phyloP scores from a whole-genome alignment of 805 yeast genomes.

The Dipodascus geniculatus region DNA sequence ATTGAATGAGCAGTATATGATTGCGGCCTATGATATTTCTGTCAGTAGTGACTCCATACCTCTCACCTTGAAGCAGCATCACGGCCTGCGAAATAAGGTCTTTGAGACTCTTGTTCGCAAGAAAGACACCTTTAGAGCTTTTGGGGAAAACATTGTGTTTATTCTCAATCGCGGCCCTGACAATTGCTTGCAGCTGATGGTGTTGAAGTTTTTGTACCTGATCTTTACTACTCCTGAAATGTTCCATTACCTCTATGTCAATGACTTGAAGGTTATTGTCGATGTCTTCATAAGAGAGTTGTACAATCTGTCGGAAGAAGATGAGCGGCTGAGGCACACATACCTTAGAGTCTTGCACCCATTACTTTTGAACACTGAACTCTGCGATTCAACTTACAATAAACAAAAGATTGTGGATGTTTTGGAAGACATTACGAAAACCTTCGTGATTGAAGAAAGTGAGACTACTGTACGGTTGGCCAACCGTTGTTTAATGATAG shows the following conservation, averaged over 20 bases:
- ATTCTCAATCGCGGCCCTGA: slow-evolving; percentile 68
- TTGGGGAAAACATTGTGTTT: slow-evolving; percentile 59
- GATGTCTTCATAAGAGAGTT: slow-evolving; percentile 78
- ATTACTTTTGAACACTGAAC: slow-evolving; percentile 52
- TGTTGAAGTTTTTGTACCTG: slow-evolving; percentile 64
- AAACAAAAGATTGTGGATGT: slow-evolving; percentile 39
- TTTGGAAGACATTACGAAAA: slow-evolving; percentile 33
- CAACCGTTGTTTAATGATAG: slow-evolving; percentile 15
- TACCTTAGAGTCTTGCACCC: slow-evolving; percentile 69
- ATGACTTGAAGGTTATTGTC: slow-evolving; percentile 72
- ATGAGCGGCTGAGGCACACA: slow-evolving; percentile 50
- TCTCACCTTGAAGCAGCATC: neutral
- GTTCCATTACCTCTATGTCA: slow-evolving; percentile 59
- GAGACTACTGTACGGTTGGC: slow-evolving; percentile 20
- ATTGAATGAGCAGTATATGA: slow-evolving; percentile 81
- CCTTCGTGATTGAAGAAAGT: slow-evolving; percentile 7
- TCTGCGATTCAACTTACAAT: slow-evolving; percentile 47
- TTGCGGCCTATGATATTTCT: slow-evolving; percentile 17
- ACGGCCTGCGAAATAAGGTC: slow-evolving; percentile 31
- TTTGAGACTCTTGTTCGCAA: slow-evolving; percentile 40
- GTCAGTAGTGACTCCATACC: neutral
- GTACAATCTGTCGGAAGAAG: slow-evolving; percentile 49
- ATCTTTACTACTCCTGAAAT: slow-evolving; percentile 59
- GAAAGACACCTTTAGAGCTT: slow-evolving; percentile 34
- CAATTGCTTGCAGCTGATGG: slow-evolving; percentile 59